Base-by-base conservation (phyloP, 1,284 basidiomycete species). In the Puccinia coronata region DNA sequence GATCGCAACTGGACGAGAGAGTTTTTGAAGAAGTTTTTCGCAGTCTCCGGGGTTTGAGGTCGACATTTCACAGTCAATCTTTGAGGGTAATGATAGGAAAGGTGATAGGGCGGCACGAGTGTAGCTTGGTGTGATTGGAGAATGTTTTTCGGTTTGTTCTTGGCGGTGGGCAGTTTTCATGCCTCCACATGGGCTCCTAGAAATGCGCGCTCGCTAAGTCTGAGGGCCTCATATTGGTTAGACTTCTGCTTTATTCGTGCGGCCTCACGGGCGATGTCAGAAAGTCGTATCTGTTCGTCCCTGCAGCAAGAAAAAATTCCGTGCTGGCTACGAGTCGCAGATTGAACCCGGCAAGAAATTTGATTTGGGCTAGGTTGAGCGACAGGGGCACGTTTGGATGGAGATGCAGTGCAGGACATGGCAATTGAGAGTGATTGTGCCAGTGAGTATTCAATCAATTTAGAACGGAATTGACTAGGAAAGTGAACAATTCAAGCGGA, bases 1-100 rank as follows among this genome's bases (percentile, higher is more conserved):
- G 9, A 14, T 31, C n/a, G 31, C 4, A 61, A 36, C 28, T 14
- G 57, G 31, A 34, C 31, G 31, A 36, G 25, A 12, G 4, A 57
- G 39, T 18, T 49, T 49, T 31, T 71, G 69, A 25, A 71, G 69
- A 0, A 71, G 69, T 53, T 71, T 49, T 51, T 71, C 18, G 18
- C 47, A 71, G 34, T 49, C 69, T 1, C 69, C 69, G 20, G 69
- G 47, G 12, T 53, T 53, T 34, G 8, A 34, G 0, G 28, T 31
- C 18, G 47, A 71, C 28, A 51, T 49, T n/a, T 20, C 31, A 34
- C 47, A 36, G 20, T 23, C 12, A 31, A 71, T 53, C 18, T 34
- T 71, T 3, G 69, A 34, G 8, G 47, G 25, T 1, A 49, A 51
- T 25, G 69, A 53, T 9, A 71, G 69, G 14, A 39, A 71, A 53